These are phyloP conservation scores for Pseudocercospora vitis DNA, from an alignment of 2,329 filamentous ascomycete species.

Conservation along the genomic window DNA sequence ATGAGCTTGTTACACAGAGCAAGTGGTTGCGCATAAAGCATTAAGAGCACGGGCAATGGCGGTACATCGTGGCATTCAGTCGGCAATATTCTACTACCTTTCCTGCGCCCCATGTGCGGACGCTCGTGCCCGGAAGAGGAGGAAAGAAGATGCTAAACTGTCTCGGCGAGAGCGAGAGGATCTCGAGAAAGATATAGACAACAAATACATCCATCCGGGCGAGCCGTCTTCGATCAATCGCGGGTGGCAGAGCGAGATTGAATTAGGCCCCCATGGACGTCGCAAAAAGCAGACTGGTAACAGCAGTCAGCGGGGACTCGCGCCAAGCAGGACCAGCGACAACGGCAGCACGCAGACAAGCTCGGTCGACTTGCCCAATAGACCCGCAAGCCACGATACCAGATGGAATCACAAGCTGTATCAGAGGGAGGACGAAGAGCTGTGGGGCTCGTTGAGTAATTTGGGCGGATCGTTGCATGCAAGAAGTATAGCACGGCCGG, in stretches of 20 bases:
- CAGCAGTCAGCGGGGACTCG: constrained; percentile 20
- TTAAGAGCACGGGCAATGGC: constrained; percentile 32
- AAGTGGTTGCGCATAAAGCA: constrained; percentile 2
- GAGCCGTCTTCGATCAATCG: constrained; percentile 83
- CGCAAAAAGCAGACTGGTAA: constrained; percentile 44
- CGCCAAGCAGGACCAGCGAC: constrained; percentile 42
- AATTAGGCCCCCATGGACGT: constrained; percentile 65
- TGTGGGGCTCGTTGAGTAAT: constrained; percentile 64
- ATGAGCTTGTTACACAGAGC: constrained; percentile 15
- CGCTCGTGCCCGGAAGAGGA: constrained; percentile 66
- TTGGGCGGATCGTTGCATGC: constrained; percentile 25
- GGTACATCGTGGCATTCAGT: constrained; percentile 59
- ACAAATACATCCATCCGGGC: constrained; percentile 69
- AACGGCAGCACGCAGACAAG: constrained; percentile 32
- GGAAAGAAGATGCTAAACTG: constrained; percentile 63
- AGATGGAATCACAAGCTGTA: constrained; percentile 78
- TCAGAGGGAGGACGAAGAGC: constrained; percentile 82
- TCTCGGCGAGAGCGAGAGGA: constrained; percentile 57
- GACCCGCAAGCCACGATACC: constrained; percentile 39
- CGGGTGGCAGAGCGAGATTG: constrained; percentile 85
- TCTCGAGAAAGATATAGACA: constrained; percentile 62
- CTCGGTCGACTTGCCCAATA: constrained; percentile 25
- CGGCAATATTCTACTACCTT: constrained; percentile 73
- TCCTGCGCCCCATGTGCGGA: constrained; percentile 78
- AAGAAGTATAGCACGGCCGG: constrained; percentile 41